Evolutionary conservation across 78 protist species (phyloP).

Genomic region (Mantamonas sphyraenae): DNA sequence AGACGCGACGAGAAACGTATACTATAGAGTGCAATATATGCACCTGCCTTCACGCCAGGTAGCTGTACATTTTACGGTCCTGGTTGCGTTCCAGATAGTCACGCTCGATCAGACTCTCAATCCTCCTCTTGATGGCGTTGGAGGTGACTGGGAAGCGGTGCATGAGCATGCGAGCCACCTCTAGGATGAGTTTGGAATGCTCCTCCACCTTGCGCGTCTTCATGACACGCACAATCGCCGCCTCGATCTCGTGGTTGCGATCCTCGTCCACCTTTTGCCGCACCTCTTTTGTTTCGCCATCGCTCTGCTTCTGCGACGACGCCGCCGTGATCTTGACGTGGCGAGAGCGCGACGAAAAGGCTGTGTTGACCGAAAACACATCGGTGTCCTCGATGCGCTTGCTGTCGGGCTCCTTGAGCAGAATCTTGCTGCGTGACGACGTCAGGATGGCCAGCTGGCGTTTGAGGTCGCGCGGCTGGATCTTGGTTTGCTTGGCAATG

Average conservation of each 20-base stretch:
- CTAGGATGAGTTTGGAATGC: conserved; percentile 73
- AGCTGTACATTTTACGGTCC: conserved; percentile 60
- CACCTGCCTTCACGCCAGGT: conserved; percentile 78
- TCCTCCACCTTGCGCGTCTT: conserved; percentile 74
- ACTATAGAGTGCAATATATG: too few species aligned
- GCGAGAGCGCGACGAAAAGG: conserved; percentile 42
- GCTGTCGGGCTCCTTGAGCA: background rate
- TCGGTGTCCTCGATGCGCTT: conserved; percentile 50
- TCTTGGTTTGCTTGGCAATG: conserved; percentile 17
- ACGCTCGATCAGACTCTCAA: conserved; percentile 89
- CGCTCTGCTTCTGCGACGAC: conserved; percentile 72
- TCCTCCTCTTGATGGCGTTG: conserved; percentile 80
- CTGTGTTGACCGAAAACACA: conserved; percentile 49
- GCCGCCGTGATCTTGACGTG: conserved; percentile 74
- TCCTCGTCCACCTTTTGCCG: conserved; percentile 72
- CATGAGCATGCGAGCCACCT: conserved; percentile 63
- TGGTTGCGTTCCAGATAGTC: conserved; percentile 86
- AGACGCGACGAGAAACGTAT: too few species aligned
- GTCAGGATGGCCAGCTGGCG: conserved; percentile 51
- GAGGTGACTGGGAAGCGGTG: conserved; percentile 81
- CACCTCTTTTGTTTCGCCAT: conserved; percentile 67
- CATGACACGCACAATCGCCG: conserved; percentile 93
- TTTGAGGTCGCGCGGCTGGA: conserved; percentile 50
- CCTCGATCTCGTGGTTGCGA: conserved; percentile 67
- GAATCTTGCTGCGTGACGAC: conserved; percentile 13